Evolutionary conservation across 2,329 filamentous ascomycete species (phyloP), one percentile per base, ranked within the genome.

Genomic region (Fusarium piperis): DNA sequence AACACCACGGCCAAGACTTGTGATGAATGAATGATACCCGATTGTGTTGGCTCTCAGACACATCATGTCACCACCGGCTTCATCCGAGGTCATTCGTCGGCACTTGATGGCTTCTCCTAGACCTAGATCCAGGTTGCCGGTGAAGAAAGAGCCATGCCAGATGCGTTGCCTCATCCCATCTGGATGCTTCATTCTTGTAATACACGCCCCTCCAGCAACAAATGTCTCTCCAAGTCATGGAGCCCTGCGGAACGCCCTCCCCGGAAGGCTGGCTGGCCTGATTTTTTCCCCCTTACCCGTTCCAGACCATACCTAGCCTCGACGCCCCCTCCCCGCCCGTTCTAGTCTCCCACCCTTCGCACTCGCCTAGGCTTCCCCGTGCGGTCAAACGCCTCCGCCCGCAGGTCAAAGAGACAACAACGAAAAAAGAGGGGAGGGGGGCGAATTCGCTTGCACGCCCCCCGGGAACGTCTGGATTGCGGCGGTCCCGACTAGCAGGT

Each of bases 301-400:
- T 51, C 46, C 46, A 51, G 46, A 51, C 46, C 46, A n/a, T n/a
- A n/a, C 41, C 36, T 26, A 46, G 41, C 41, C 7, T 16, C 3
- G 38, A 48, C 46, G 28, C 39, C 36, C 30, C 36, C 38, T 41
- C 51, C 44, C 32, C 35, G 35, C 35, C 35, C 35, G 35, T 38
- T 38, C 36, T 38, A 41, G 38, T 18, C 57, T n/a, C n/a, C n/a
- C n/a, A n/a, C 32, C 41, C 23, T 26, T 60, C 36, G 33, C 55
- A 56, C 67, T 67, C 62, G 53, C 36, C 53, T 59, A 41, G 20
- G 58, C 39, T 67, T 71, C 52, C 64, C 60, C 52, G 59, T 71
- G 64, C 58, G 68, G 59, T 68, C 38, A 71, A 61, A 65, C 64
- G 68, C 68, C 68, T 51, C 52, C 52, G 52, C 52, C 52, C 16